Evolutionary conservation across 768 basidiomycete genomes (phyloP).

Genomic region (Tulasnella sp.): DNA sequence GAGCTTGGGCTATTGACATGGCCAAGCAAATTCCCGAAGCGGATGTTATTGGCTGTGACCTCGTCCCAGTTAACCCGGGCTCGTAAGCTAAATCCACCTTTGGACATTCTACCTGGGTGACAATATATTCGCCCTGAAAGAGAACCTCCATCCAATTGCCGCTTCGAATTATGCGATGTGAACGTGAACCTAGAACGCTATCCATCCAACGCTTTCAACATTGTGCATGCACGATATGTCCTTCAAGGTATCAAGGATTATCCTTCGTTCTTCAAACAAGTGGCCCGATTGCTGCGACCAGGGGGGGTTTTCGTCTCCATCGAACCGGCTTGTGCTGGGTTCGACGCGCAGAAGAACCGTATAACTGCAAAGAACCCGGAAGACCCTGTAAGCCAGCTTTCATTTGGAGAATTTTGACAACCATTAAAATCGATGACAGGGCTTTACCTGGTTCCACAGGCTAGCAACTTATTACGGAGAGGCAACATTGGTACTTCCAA

Average conservation of each 20-base stretch:
- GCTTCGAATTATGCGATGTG: neutral
- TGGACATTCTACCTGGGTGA: neutral
- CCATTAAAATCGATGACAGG: neutral
- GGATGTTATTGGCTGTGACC: conserved; percentile 4
- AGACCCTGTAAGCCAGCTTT: neutral
- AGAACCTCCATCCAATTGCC: conserved; percentile 5
- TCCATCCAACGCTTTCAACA: neutral
- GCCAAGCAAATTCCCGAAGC: neutral
- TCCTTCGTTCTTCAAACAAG: neutral
- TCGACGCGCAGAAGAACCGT: neutral
- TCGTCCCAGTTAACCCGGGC: neutral
- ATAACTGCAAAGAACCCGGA: neutral
- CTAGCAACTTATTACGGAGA: neutral
- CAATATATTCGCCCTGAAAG: neutral
- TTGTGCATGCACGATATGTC: neutral
- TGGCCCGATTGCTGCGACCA: neutral
- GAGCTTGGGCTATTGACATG: conserved; percentile 17
- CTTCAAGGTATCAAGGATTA: neutral
- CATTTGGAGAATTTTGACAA: neutral
- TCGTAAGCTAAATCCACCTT: neutral
- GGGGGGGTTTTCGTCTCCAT: neutral
- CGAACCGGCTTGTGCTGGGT: neutral
- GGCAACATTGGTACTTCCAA: neutral
- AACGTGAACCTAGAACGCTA: neutral
- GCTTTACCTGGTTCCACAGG: neutral